phyloP scores from a whole-genome alignment of 2,329 filamentous ascomycete species.

The Fusarium nematophilum region DNA sequence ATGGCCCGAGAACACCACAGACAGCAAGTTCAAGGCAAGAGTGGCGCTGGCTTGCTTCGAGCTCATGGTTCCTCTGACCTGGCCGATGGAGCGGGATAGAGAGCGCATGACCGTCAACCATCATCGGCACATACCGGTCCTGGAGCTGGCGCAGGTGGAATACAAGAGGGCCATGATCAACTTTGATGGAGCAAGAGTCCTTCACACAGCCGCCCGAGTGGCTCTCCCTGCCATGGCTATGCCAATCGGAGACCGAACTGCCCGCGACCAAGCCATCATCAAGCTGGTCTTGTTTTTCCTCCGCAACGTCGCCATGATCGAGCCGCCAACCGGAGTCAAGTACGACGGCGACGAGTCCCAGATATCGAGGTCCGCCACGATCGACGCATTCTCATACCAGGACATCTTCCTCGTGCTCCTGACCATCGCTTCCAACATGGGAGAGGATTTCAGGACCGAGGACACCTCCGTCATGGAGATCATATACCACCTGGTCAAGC shows the following conservation, averaged over 20 bases:
- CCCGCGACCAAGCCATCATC: conserved; percentile 90
- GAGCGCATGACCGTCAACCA: conserved; percentile 92
- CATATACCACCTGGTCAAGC: conserved; percentile 91
- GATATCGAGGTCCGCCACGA: conserved; percentile 86
- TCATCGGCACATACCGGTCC: conserved; percentile 88
- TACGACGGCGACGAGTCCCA: conserved; percentile 91
- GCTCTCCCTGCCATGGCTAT: conserved; percentile 88
- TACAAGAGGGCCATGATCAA: conserved; percentile 94
- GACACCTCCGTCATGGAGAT: conserved; percentile 92
- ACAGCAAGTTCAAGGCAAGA: conserved; percentile 80
- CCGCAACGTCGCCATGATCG: conserved; percentile 88
- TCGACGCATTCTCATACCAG: conserved; percentile 90
- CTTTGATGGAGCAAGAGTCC: conserved; percentile 79
- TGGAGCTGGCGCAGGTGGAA: conserved; percentile 85
- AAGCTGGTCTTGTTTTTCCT: conserved; percentile 90
- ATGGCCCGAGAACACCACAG: conserved; percentile 79
- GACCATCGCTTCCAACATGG: conserved; percentile 91
- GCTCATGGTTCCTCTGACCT: conserved; percentile 90
- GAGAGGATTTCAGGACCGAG: conserved; percentile 90
- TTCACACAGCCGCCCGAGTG: conserved; percentile 83
- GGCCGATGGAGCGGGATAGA: conserved; percentile 85
- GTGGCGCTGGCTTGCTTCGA: conserved; percentile 89
- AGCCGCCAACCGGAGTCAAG: conserved; percentile 76
- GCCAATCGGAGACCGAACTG: conserved; percentile 77
- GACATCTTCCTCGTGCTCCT: conserved; percentile 89